Percentiles rank a stretch among this genome's conserved stretches.
phyloP scores from a whole-genome alignment of 306 rosid species.

The Dalbergia oliveri region DNA sequence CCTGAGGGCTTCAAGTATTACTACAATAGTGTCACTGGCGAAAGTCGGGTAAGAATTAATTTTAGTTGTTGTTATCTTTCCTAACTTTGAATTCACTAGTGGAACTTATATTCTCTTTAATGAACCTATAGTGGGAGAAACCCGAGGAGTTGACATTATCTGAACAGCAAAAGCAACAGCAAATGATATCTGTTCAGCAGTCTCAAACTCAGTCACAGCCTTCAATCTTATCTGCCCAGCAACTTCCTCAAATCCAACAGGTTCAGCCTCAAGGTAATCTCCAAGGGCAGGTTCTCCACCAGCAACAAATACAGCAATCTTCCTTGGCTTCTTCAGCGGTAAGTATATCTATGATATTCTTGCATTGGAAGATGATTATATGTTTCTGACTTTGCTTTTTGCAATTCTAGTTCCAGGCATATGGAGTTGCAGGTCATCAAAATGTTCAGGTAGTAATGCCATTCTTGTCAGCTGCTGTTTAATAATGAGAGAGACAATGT shows the following conservation, averaged over 20 bases:
- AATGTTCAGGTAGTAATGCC: constrained; percentile 76
- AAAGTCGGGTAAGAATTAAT: constrained; percentile 78
- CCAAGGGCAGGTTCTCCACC: constrained; percentile 66
- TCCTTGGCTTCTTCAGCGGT: constrained; percentile 66
- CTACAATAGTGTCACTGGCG: constrained; percentile 81
- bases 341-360: constrained; percentile 41
- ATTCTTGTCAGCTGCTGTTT: constrained; percentile 10
- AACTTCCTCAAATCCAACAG: constrained; percentile 67
- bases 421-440: constrained; percentile 69
- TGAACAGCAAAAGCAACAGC: constrained; percentile 79
- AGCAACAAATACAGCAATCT: constrained; percentile 70
- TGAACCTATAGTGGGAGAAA: constrained; percentile 87
- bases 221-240: constrained; percentile 63
- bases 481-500: background rate
- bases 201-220: constrained; percentile 65
- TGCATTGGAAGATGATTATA: constrained; percentile 42
- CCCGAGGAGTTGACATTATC: constrained; percentile 73
- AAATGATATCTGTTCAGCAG: constrained; percentile 64
- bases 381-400: constrained; percentile 40
- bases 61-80: constrained; percentile 35
- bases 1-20: constrained; percentile 95
- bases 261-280: constrained; percentile 65
- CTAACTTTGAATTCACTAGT: constrained; percentile 32
- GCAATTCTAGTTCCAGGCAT: constrained; percentile 67
- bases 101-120: constrained; percentile 39